Base-by-base conservation (phyloP, 805 yeast species). In the Sungouiozyma intestinalis region DNA sequence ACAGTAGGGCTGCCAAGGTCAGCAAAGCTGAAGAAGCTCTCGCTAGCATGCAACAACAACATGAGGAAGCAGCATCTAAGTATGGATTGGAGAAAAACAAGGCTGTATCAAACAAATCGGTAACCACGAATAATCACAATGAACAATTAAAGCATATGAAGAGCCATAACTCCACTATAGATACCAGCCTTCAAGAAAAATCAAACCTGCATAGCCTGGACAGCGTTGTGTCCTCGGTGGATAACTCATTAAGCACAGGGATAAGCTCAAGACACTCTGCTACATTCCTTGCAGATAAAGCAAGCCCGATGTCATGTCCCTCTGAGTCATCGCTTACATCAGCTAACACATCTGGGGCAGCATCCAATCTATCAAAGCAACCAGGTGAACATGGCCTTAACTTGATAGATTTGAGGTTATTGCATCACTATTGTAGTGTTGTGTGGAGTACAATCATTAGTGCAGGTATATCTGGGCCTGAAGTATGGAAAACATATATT, bases 401-500 rank as follows among this genome's bases (percentile, higher is more conserved):
- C 60, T 67, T 83, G 73, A 64, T 82, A 19, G 97, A 90, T 60
- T 64, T 90, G 41, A 72, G 81, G 49, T 68, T 90, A 38, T 83
- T 90, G 77, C 84, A 85, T 59, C 95, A 88, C 61, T 90, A 87
- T 59, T 80, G 88, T 7, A 75, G 85, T 0, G 77, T 75, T 31
- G 96, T 87, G 6, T 84, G 95, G 63, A 79, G 79, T 36, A 85
- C 97, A 0, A 84, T 90, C 40, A 82, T 94, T 0, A 86, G 79
- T 2, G 92, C 96, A 1, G 96, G 96, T 1, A 86, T 88, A 29
- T 81, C 92, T 24, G 94, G 83, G 49, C 48, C 55, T 4, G 76
- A 80, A 47, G 81, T 88, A 31, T 90, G 97, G 97, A 77, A 79
- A 44, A 77, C 74, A 38, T 92, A 85, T 52, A 86, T 90, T 21